Evolutionary conservation across 495 filamentous ascomycete genomes (phyloP).

Genomic region (Aspergillus avenaceus): DNA sequence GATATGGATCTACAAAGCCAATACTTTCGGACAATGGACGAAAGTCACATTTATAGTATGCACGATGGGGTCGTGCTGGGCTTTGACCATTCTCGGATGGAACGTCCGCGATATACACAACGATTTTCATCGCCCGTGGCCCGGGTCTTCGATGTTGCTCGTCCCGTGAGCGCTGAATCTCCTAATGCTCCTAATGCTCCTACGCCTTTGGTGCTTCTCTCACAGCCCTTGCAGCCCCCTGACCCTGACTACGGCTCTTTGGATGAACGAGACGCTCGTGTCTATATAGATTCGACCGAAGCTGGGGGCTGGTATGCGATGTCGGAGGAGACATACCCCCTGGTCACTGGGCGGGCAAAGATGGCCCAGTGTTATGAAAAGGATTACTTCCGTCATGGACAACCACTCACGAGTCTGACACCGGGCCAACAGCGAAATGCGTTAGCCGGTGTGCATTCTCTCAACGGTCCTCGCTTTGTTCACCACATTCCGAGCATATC

Average conservation of each 20-base stretch:
- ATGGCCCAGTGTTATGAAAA: slow-evolving; percentile 61
- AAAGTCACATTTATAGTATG: slow-evolving; percentile 80
- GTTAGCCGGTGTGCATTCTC: slow-evolving; percentile 49
- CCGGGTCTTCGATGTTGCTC: slow-evolving; percentile 85
- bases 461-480: slow-evolving; percentile 35
- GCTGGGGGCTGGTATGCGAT: slow-evolving; percentile 90
- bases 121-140: slow-evolving; percentile 80
- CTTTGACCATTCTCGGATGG: slow-evolving; percentile 60
- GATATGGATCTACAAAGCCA: slow-evolving; percentile 85
- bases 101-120: slow-evolving; percentile 55
- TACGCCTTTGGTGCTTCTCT: slow-evolving; percentile 68
- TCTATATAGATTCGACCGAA: slow-evolving; percentile 85
- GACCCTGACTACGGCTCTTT: slow-evolving; percentile 51
- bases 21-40: slow-evolving; percentile 74
- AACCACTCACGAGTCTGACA: slow-evolving; percentile 37
- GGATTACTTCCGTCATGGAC: slow-evolving; percentile 48
- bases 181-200: slow-evolving; percentile 54
- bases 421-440: slow-evolving; percentile 44
- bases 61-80: slow-evolving; percentile 86
- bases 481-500: slow-evolving; percentile 36
- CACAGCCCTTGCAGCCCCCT: slow-evolving; percentile 73
- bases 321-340: slow-evolving; percentile 80
- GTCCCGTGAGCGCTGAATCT: slow-evolving; percentile 55
- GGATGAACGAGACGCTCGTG: slow-evolving; percentile 56
- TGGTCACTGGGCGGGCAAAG: slow-evolving; percentile 66